phyloP scores from a whole-genome alignment of 768 basidiomycete genomes.

The Pisolithus albus region DNA sequence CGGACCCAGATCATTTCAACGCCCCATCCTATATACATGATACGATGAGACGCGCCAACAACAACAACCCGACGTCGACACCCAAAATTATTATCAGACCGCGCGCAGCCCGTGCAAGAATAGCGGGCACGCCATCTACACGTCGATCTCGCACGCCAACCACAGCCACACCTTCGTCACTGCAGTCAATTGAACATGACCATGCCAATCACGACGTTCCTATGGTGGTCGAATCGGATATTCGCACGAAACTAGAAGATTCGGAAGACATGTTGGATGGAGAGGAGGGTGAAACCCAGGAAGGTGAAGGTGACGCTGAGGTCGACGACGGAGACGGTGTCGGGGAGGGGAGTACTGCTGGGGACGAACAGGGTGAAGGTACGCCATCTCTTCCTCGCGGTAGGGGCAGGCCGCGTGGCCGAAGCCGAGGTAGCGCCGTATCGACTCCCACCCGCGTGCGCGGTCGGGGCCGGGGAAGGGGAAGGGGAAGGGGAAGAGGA shows the following conservation, averaged over 20 bases:
- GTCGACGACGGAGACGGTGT: conserved; percentile 28
- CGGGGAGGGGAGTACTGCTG: conserved; percentile 20
- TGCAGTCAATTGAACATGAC: not conserved
- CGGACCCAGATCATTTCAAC: too few species aligned
- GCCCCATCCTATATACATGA: too few species aligned
- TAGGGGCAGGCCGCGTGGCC: conserved; percentile 33
- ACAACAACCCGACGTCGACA: conserved; percentile 13
- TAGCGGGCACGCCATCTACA: conserved; percentile 16
- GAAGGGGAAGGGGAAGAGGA: conserved; percentile 37
- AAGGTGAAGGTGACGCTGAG: conserved; percentile 12
- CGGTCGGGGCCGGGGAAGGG: conserved; percentile 39
- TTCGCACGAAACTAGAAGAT: conserved; percentile 26
- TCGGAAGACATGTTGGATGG: conserved; percentile 24
- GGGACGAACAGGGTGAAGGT: conserved; percentile 31
- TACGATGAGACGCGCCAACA: conserved; percentile 15
- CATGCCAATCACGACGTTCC: conserved; percentile 14
- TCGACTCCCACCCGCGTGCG: conserved; percentile 28
- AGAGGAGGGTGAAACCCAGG: conserved; percentile 27
- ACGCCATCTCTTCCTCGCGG: conserved; percentile 26
- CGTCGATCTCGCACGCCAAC: conserved; percentile 19
- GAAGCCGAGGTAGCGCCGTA: conserved; percentile 27
- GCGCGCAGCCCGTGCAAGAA: conserved; percentile 23
- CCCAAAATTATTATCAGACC: conserved; percentile 39
- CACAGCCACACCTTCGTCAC: conserved; percentile 11
- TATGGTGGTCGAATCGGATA: conserved; percentile 18